phyloP scores from a whole-genome alignment of 176 grass and related monocot species.

The Lolium multiflorum region DNA sequence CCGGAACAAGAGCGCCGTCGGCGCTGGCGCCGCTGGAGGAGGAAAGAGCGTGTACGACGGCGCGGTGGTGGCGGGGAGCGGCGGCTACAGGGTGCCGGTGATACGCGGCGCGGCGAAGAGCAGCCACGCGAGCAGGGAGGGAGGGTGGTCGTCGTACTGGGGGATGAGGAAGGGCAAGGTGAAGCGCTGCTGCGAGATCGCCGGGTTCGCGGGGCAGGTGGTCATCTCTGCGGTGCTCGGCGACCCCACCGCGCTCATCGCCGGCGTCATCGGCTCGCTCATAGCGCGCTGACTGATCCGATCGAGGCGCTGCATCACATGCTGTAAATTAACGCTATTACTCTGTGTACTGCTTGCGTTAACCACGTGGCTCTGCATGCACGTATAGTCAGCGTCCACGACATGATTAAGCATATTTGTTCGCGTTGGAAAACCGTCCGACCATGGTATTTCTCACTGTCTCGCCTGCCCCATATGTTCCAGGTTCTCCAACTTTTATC shows the following conservation, averaged over 20 bases:
- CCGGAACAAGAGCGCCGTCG: conserved; percentile 9
- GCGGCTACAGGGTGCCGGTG: conserved; percentile 65
- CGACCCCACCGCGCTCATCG: conserved; percentile 90
- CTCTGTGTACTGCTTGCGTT: not conserved
- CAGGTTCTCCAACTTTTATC: too few relatives aligned
- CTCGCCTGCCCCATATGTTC: too few relatives aligned
- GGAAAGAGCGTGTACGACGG: conserved; percentile 36
- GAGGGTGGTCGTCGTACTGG: conserved; percentile 46
- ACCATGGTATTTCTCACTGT: too few relatives aligned
- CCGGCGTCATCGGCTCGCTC: conserved; percentile 83
- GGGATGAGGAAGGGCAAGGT: conserved; percentile 78
- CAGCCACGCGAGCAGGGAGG: conserved; percentile 56
- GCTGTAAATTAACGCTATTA: conserved; percentile 27
- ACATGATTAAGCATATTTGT: not conserved
- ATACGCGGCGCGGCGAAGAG: conserved; percentile 77
- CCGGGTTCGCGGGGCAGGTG: conserved; percentile 84
- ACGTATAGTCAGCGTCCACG: not conserved
- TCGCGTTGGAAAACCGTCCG: too few relatives aligned
- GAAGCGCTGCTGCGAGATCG: conserved; percentile 96
- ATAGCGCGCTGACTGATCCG: conserved; percentile 30
- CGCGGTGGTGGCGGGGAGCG: conserved; percentile 39
- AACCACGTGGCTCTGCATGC: not conserved
- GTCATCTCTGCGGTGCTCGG: conserved; percentile 95
- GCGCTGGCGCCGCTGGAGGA: not conserved
- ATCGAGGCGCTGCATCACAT: not conserved